phyloP scores from a whole-genome alignment of 495 filamentous ascomycete genomes.

The Penicillium dipodomyicola region DNA sequence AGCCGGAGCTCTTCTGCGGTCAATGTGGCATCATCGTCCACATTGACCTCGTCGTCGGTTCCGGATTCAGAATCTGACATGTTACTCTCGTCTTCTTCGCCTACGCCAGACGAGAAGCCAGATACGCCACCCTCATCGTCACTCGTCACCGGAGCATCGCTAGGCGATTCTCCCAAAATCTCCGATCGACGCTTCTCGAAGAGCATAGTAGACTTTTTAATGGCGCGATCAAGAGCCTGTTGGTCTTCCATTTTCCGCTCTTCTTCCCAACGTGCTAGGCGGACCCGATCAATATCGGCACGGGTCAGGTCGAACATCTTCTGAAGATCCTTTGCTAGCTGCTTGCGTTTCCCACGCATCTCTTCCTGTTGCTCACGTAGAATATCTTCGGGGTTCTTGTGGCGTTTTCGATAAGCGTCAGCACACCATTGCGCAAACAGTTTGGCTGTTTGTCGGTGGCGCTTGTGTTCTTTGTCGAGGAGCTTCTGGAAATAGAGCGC shows the following conservation, averaged over 20 bases:
- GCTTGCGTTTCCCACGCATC: slow-evolving; percentile 59
- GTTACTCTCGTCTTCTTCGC: slow-evolving; percentile 62
- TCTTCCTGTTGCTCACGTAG: slow-evolving; percentile 49
- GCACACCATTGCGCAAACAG: slow-evolving; percentile 47
- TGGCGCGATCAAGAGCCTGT: slow-evolving; percentile 76
- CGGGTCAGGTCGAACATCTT: slow-evolving; percentile 78
- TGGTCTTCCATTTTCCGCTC: slow-evolving; percentile 79
- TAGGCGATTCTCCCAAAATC: slow-evolving; percentile 45
- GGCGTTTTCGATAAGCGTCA: slow-evolving; percentile 46
- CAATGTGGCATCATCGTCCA: slow-evolving; percentile 68
- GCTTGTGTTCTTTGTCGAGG: slow-evolving; percentile 70
- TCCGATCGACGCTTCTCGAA: slow-evolving; percentile 56
- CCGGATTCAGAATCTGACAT: slow-evolving; percentile 58
- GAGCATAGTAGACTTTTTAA: slow-evolving; percentile 63
- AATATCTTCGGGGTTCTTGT: slow-evolving; percentile 46
- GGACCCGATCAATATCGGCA: slow-evolving; percentile 68
- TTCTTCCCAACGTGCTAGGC: slow-evolving; percentile 76
- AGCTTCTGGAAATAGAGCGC: slow-evolving; percentile 76
- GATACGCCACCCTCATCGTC: slow-evolving; percentile 50
- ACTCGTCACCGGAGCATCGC: slow-evolving; percentile 43
- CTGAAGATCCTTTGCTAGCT: slow-evolving; percentile 65
- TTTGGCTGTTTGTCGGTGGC: slow-evolving; percentile 56
- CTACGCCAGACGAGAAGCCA: slow-evolving; percentile 37
- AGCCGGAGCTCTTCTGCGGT: slow-evolving; percentile 73
- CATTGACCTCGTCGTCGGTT: slow-evolving; percentile 43